These are phyloP conservation scores for Mortierella sp. DNA, from an alignment of 371 early-diverging fungal species.

Conservation along the genomic window DNA sequence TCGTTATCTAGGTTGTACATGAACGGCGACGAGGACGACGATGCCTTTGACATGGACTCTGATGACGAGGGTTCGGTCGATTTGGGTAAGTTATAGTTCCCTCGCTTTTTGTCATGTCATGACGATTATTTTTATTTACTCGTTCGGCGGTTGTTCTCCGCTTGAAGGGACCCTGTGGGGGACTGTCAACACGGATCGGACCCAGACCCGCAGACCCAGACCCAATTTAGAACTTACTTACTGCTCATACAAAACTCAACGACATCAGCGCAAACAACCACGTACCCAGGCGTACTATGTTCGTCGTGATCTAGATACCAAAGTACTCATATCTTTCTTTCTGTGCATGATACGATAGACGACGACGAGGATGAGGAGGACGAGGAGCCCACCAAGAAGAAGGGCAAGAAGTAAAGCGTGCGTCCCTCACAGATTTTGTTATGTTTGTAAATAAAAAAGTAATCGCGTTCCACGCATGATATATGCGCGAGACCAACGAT, in stretches of 20 bases:
- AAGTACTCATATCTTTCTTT: not conserved
- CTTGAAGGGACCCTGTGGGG: not conserved
- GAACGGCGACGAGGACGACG: slow-evolving; percentile 33
- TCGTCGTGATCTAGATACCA: not conserved
- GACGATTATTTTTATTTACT: slow-evolving; percentile 3
- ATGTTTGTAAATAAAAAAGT: slow-evolving; percentile 5
- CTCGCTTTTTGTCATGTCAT: not conserved
- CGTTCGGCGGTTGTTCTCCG: not conserved
- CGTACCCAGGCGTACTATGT: no score
- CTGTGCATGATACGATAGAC: not conserved
- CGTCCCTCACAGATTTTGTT: not conserved
- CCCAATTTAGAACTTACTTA: not conserved
- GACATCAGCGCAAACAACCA: not conserved
- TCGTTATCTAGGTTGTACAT: slow-evolving; percentile 9
- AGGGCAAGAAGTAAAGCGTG: slow-evolving; percentile 54
- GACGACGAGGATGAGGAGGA: slow-evolving; percentile 46
- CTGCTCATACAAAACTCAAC: not conserved
- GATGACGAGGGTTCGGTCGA: slow-evolving; percentile 46
- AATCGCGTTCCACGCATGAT: slow-evolving; percentile 9
- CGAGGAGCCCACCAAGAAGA: slow-evolving; percentile 53
- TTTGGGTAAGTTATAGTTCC: slow-evolving; percentile 25
- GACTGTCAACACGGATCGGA: not conserved
- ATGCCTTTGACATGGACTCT: slow-evolving; percentile 22
- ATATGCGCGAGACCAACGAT: not conserved
- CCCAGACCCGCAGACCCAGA: slow-evolving; percentile 10